Evolutionary conservation across 768 basidiomycete genomes (phyloP).

Genomic region (Podaxis sp.): DNA sequence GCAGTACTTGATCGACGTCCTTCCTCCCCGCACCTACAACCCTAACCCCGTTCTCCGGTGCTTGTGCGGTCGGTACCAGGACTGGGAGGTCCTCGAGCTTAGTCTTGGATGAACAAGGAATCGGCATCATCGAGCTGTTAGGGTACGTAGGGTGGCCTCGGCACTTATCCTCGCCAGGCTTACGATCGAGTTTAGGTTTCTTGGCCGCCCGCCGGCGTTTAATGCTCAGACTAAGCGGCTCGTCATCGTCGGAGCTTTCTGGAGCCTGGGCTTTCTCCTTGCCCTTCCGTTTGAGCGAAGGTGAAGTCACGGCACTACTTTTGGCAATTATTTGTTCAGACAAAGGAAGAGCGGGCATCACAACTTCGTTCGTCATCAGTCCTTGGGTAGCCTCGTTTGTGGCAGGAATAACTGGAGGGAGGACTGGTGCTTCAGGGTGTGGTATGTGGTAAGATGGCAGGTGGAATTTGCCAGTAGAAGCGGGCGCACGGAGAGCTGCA

Average conservation of each 20-base stretch:
- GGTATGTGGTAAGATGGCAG: not conserved
- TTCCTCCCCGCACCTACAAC: not conserved
- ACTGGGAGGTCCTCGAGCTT: not conserved
- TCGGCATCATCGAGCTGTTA: not conserved
- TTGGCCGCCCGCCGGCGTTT: not conserved
- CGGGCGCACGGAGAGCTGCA: not conserved
- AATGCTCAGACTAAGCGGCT: not conserved
- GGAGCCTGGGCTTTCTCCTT: not conserved
- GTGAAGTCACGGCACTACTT: not conserved
- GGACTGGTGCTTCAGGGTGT: not conserved
- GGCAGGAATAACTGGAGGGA: not conserved
- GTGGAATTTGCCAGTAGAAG: not conserved
- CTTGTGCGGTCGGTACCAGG: not conserved
- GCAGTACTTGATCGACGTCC: not conserved
- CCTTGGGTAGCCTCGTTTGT: not conserved
- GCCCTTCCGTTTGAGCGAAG: not conserved
- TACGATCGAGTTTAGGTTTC: not conserved
- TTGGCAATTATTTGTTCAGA: not conserved
- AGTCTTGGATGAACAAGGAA: constrained; percentile 5
- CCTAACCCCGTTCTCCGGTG: not conserved
- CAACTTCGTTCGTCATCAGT: not conserved
- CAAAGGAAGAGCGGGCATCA: not conserved
- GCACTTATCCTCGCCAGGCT: not conserved
- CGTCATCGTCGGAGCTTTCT: not conserved
- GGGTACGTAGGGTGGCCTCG: not conserved